Conservation (phyloP, 495 filamentous ascomycete species). For the Podospora appendiculata region DNA sequence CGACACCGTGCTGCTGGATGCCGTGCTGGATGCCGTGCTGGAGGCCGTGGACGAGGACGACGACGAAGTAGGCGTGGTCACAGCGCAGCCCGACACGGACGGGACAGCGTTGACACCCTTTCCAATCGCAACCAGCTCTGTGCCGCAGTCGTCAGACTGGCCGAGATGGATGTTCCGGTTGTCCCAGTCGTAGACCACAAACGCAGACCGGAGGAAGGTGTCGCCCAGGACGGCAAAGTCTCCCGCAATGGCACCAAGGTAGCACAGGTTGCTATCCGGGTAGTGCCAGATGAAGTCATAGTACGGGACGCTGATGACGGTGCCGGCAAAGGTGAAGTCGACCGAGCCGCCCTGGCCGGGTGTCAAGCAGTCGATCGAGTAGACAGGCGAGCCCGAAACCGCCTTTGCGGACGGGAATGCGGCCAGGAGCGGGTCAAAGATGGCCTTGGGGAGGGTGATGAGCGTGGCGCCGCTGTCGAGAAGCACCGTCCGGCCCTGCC, state of each 20-base stretch:
- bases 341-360: conserved; percentile 46
- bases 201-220: conserved; percentile 85
- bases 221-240: conserved; percentile 68
- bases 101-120: conserved; percentile 17
- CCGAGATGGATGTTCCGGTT: conserved; percentile 85
- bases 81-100: conserved; percentile 5
- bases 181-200: conserved; percentile 86
- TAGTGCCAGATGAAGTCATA: conserved; percentile 58
- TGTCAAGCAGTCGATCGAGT: conserved; percentile 53
- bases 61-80: not conserved
- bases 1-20: not conserved
- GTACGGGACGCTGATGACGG: conserved; percentile 43
- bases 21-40: not conserved
- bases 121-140: conserved; percentile 15
- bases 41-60: not conserved
- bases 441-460: conserved; percentile 10
- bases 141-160: conserved; percentile 36
- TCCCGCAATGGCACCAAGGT: conserved; percentile 47
- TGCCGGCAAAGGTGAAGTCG: conserved; percentile 50
- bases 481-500: conserved; percentile 7
- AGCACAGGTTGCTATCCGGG: conserved; percentile 4
- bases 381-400: conserved; percentile 35
- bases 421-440: conserved; percentile 15
- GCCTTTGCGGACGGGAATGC: conserved; percentile 38
- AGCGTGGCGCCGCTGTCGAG: conserved; percentile 19